Evolutionary conservation across 352 stramenopile species (phyloP), one percentile per base, ranked within the genome.

Genomic region (Blastocystis sp.): DNA sequence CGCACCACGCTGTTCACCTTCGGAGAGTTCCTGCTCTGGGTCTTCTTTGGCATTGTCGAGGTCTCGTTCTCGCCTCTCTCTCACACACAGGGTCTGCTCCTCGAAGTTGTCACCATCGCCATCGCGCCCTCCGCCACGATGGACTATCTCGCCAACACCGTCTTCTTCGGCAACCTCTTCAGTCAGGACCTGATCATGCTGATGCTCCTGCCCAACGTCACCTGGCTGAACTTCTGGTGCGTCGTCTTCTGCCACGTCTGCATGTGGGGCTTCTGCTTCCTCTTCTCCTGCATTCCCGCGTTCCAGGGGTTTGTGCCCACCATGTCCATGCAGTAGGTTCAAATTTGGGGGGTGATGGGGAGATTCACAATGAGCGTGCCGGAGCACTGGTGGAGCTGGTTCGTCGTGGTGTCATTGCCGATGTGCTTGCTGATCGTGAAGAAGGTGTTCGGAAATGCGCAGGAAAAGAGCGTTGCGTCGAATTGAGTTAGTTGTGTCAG

Each of bases 271-370:
- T 14, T 81, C 5, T 66, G 71, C 45, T 81, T 81, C 21, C 3
- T 81, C 17, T 81, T 45, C 53, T 81, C 71, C 5, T 81, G 48
- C 14, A 19, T 81, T 14, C 64, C 45, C 48, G 28, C 43, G 17
- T 40, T 81, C 17, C 66, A 45, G 28, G 71, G 71, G 2, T 81
- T 81, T 21, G 71, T 81, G 28, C 71, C 71, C 5, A 66, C 64
- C 28, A 81, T 81, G 71, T 81, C 71, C 10, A 81, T 81, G 71
- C 71, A 81, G 71, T 81, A 81, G n/a, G 71, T 7, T 9, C 19
- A 23, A 23, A 17, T n/a, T 11, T 14, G 2, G 17, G n/a, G 43
- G 34, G 11, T 64, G 2, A 3, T n/a, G 21, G 4, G 9, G 64
- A 81, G 71, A 38, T 81, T 52, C 52, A 65, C 71, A 3, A 81